phyloP scores from a whole-genome alignment of 2,329 filamentous ascomycete genomes.

The Trichoderma sp. region DNA sequence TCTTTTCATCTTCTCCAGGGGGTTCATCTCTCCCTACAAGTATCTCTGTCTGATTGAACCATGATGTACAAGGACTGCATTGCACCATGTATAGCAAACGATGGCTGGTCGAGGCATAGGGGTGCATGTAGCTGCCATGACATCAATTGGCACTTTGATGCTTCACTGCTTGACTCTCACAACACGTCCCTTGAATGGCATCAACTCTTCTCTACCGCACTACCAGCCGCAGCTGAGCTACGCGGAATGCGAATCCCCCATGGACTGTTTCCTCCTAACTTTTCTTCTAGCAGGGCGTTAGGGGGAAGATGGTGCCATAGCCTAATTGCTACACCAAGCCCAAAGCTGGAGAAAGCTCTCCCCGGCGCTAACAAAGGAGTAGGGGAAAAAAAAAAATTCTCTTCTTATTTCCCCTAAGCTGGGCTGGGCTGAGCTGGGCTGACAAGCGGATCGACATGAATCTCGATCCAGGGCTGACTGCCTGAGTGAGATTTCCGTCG shows the following conservation, averaged over 20 bases:
- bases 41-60: background rate
- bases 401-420: background rate
- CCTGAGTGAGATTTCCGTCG: background rate
- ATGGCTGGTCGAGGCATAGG: background rate
- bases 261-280: background rate
- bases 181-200: constrained; percentile 6
- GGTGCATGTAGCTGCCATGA: background rate
- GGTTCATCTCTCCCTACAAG: background rate
- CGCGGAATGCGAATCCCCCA: background rate
- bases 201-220: background rate
- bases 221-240: background rate
- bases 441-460: constrained; percentile 21
- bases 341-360: constrained; percentile 12
- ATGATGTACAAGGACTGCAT: background rate
- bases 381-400: background rate
- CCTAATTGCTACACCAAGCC: background rate
- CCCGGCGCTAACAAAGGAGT: background rate
- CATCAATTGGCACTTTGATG: background rate
- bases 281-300: background rate
- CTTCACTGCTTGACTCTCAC: background rate
- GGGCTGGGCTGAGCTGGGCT: constrained; percentile 23
- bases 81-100: too few relatives aligned
- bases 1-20: background rate
- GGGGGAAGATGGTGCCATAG: background rate
- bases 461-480: constrained; percentile 14